phyloP scores from a whole-genome alignment of 2,329 filamentous ascomycete species.

The Cercospora sp. region DNA sequence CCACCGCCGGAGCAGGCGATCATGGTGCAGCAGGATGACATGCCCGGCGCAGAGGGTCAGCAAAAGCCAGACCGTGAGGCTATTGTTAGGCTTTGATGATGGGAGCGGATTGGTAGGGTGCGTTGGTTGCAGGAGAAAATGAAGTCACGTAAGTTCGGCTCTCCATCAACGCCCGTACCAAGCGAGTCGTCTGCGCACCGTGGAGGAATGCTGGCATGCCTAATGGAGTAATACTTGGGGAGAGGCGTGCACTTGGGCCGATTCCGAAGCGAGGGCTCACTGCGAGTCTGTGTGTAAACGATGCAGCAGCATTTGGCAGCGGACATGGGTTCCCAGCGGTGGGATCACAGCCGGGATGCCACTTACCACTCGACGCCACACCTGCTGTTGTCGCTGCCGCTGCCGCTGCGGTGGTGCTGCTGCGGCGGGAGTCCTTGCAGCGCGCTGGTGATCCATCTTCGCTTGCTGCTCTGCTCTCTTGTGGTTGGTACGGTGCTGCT shows the following conservation, averaged over 20 bases:
- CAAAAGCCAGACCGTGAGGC: slow-evolving; percentile 24
- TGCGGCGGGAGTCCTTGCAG: slow-evolving; percentile 7
- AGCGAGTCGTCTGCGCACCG: slow-evolving; percentile 9
- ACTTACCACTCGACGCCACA: slow-evolving; percentile 15
- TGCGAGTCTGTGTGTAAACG: slow-evolving; percentile 10
- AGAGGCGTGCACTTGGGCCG: slow-evolving; percentile 13
- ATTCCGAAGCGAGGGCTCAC: slow-evolving; percentile 13
- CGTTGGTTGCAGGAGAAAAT: slow-evolving; percentile 27
- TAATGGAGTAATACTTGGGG: slow-evolving; percentile 15
- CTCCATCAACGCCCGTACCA: slow-evolving; percentile 31
- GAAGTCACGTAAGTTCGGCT: slow-evolving; percentile 32
- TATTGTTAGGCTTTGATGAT: slow-evolving; percentile 29
- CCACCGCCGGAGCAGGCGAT: slow-evolving; percentile 26
- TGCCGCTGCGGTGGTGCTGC: slow-evolving; percentile 2
- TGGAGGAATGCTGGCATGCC: slow-evolving; percentile 20
- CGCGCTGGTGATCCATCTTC: not conserved
- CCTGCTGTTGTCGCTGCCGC: not conserved
- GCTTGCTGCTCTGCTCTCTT: not conserved
- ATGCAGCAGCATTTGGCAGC: slow-evolving; percentile 12
- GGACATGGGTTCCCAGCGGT: not conserved
- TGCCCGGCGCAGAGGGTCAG: slow-evolving; percentile 22
- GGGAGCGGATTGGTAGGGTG: slow-evolving; percentile 22
- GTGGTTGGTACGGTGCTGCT: not conserved
- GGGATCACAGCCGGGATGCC: slow-evolving; percentile 2
- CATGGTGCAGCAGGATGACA: slow-evolving; percentile 20